Base-by-base conservation (phyloP, 2,329 filamentous ascomycete genomes). In the Oidium heveae region DNA sequence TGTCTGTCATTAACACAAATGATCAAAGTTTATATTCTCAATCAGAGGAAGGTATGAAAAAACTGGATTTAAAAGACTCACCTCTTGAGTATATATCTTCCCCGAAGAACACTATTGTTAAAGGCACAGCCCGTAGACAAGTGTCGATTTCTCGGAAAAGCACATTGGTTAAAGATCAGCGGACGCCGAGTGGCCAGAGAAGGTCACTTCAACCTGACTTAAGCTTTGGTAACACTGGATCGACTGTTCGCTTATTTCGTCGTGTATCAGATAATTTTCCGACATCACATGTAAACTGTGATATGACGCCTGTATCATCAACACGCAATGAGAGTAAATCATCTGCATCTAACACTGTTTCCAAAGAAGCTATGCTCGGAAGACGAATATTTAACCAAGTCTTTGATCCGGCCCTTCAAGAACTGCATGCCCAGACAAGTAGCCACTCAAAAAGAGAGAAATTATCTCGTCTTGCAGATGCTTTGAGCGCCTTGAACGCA, bases 171-270 rank as follows among this genome's bases (percentile, higher is more conserved):
- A 65, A 62, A 51, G 47, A 51, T 7, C 57, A 58, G 16, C 62
- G 61, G 9, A 61, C 61, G 54, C 15, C 59, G 36, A 63, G 61
- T 52, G 57, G 47, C 12, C 61, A 63, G 28, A 87, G 86, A 67
- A 81, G 85, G 59, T 88, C 89, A 0, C 73, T 95, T 1, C 86
- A 87, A 55, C 76, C 91, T 1, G 86, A 96, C 63, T 81, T 94
- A 72, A 93, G 83, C 6, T 96, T 93, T 68, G 91, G 89, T 53
- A 96, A 96, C 67, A 84, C 82, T 8, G 86, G 85, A 1, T 95
- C 89, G 0, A 94, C 88, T 16, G 86, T 94, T 60, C 82, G 88
- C 55, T 81, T 94, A 54, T 96, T 95, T 71, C 84, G 86, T 59
- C 79, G 89, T 24, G 86, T 94, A 0, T 91, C 88, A 0, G 84